Evolutionary conservation across 139 green algal species (phyloP).

Genomic region (Tetraselmis striata): DNA sequence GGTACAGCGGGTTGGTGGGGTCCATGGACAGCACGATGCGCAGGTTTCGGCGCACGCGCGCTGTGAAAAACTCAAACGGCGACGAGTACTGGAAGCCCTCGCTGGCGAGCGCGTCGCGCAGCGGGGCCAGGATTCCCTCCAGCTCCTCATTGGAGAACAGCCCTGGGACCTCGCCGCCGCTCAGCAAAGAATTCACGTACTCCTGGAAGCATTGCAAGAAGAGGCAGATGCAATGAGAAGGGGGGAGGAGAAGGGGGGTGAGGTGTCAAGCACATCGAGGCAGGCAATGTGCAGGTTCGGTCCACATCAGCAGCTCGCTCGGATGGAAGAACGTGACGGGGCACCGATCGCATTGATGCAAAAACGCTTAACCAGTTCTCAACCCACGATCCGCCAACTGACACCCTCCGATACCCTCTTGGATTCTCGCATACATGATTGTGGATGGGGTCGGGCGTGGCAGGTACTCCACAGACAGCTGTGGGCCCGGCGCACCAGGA

Average conservation of each 20-base stretch:
- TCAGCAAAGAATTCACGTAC: slow-evolving; percentile 57
- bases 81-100: slow-evolving; percentile 13
- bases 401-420: no score
- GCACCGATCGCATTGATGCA: no score
- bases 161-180: slow-evolving; percentile 63
- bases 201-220: slow-evolving; percentile 58
- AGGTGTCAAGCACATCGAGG: no score
- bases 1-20: slow-evolving; percentile 40
- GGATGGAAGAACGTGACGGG: no score
- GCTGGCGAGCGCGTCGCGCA: slow-evolving; percentile 28
- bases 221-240: not conserved
- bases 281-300: no score
- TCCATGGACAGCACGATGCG: slow-evolving; percentile 69
- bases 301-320: slow-evolving; percentile 7
- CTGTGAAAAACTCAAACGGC: slow-evolving; percentile 24
- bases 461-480: no score
- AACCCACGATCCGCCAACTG: no score
- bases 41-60: slow-evolving; percentile 48
- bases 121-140: slow-evolving; percentile 47
- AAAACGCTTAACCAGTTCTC: no score
- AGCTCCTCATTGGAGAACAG: slow-evolving; percentile 73
- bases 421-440: no score
- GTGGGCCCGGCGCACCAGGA: not conserved
- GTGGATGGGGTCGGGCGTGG: no score
- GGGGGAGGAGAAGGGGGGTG: not conserved